Conservation (phyloP, 2,329 filamentous ascomycete genomes). For the Capronia epimyces region DNA sequence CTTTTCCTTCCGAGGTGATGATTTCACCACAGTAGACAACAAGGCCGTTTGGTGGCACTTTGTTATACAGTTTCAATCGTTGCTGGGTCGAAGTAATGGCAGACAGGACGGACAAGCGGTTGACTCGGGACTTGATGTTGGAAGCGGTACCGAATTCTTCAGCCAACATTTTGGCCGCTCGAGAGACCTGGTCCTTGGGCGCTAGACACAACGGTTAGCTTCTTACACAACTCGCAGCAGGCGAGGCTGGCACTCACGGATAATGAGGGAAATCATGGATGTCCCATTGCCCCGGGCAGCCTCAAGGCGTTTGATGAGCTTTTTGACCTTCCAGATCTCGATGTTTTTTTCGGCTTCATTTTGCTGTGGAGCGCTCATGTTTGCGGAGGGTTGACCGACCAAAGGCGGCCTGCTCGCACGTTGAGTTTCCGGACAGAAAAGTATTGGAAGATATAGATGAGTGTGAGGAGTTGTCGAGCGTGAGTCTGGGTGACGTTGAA, state of each 20-base stretch:
- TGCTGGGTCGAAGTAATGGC: conserved; percentile 99
- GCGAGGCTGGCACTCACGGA: conserved; percentile 59
- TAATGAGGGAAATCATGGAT: conserved; percentile 99
- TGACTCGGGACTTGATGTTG: conserved; percentile 99
- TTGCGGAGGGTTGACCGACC: conserved; percentile 34
- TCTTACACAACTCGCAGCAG: conserved; percentile 15
- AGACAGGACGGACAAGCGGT: conserved; percentile 93
- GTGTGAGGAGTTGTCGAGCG: not conserved
- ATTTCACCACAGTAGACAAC: conserved; percentile 99
- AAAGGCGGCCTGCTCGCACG: conserved; percentile 17
- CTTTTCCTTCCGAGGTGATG: conserved; percentile 95
- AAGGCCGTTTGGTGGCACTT: conserved; percentile 93
- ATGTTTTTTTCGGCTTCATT: conserved; percentile 98
- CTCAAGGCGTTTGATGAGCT: conserved; percentile 97
- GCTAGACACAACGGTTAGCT: conserved; percentile 49
- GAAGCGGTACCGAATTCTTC: conserved; percentile 99
- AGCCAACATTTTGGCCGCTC: conserved; percentile 98
- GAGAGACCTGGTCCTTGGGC: conserved; percentile 95
- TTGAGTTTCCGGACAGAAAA: conserved; percentile 5
- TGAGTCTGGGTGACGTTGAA: conserved; percentile 17
- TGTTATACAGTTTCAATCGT: conserved; percentile 97
- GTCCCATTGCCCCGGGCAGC: conserved; percentile 97
- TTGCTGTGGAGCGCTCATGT: conserved; percentile 78
- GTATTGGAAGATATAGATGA: not conserved
- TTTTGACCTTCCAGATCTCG: conserved; percentile 91